Conservation (phyloP, 1,284 basidiomycete species). For the Chalciporus sp. region DNA sequence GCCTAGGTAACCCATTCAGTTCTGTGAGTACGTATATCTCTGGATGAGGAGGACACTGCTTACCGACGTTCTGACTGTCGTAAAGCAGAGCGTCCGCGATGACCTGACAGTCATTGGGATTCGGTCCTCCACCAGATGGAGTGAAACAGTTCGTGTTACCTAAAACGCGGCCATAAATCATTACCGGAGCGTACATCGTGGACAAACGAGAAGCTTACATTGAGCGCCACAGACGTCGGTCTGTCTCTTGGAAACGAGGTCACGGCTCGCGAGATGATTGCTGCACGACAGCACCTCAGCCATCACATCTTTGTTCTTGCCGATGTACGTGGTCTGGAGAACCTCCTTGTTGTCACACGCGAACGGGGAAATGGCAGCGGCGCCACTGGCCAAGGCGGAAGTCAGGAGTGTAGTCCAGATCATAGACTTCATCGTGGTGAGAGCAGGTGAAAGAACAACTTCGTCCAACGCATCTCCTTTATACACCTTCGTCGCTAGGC, state of each 20-base stretch:
- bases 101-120: conserved; percentile 48
- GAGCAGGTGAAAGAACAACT: not conserved
- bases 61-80: conserved; percentile 48
- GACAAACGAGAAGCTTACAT: conserved; percentile 33
- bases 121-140: conserved; percentile 46
- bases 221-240: conserved; percentile 44
- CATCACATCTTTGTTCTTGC: conserved; percentile 40
- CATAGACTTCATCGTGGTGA: conserved; percentile 1
- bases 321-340: conserved; percentile 36
- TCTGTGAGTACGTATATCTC: not conserved
- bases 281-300: conserved; percentile 36
- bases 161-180: conserved; percentile 12
- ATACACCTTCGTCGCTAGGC: not conserved
- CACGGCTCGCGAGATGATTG: conserved; percentile 9
- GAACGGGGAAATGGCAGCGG: not conserved
- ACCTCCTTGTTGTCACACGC: conserved; percentile 19
- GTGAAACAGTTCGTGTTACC: conserved; percentile 47
- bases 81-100: conserved; percentile 51
- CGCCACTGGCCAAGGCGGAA: not conserved
- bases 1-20: conserved; percentile 22
- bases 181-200: not conserved
- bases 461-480: not conserved
- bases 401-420: not conserved
- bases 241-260: not conserved
- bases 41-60: not conserved